A percentile compares a stretch with the other conserved stretches of the same genome.
Conservation (phyloP, 352 stramenopile species). For the Globisporangium cylindrosporum region DNA sequence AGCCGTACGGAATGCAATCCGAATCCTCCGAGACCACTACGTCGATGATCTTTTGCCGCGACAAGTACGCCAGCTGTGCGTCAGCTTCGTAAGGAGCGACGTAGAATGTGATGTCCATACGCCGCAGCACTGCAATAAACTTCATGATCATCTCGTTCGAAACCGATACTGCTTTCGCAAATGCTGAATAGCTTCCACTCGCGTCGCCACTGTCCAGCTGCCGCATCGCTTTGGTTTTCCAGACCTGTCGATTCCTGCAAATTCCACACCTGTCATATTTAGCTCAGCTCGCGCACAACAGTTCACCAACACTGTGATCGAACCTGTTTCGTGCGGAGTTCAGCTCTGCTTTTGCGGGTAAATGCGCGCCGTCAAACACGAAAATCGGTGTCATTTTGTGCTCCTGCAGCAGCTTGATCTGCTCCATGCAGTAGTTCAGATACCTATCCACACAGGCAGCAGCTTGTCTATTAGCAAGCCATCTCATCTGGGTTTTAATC, state of each 20-base stretch:
- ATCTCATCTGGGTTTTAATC: too few relatives aligned
- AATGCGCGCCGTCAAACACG: constrained; percentile 92
- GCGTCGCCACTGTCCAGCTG: constrained; percentile 24
- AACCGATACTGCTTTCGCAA: constrained; percentile 55
- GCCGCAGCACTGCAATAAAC: constrained; percentile 56
- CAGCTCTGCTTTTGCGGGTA: constrained; percentile 85
- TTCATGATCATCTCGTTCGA: constrained; percentile 76
- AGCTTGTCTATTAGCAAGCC: neutral
- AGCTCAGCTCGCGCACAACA: neutral
- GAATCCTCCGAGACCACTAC: constrained; percentile 96
- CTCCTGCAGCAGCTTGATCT: constrained; percentile 84
- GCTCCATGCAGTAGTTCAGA: constrained; percentile 85
- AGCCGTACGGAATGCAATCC: constrained; percentile 95
- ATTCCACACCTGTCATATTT: neutral
- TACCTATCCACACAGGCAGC: constrained; percentile 36
- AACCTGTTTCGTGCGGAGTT: constrained; percentile 52
- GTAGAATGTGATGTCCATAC: constrained; percentile 87
- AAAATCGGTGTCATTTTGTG: constrained; percentile 86
- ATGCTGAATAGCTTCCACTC: constrained; percentile 26
- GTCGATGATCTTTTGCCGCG: constrained; percentile 85
- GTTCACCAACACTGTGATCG: neutral
- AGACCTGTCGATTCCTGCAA: constrained; percentile 35
- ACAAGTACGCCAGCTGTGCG: constrained; percentile 95
- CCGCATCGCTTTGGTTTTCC: constrained; percentile 39
- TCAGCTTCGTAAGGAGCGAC: constrained; percentile 97